Percentiles rank a stretch among this genome's conserved stretches.
These are phyloP conservation scores for Dorcoceras hygrometricum DNA, from an alignment of 257 asterid genomes.

Conservation along the genomic window DNA sequence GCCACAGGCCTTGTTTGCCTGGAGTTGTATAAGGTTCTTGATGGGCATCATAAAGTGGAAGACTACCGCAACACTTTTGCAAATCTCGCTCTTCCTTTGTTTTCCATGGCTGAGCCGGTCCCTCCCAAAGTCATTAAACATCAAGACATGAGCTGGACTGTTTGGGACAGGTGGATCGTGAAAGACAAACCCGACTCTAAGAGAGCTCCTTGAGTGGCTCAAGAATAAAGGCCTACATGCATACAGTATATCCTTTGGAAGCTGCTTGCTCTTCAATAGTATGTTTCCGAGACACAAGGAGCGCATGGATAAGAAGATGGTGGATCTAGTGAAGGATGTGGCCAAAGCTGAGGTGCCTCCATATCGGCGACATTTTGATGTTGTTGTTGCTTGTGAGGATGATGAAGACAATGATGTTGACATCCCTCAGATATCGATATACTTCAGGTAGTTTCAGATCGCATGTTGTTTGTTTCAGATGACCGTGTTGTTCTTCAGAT, in stretches of 20 bases:
- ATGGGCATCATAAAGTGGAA: conserved; percentile 40
- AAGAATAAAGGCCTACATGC: conserved; percentile 34
- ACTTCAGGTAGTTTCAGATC: conserved; percentile 30
- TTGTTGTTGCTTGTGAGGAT: conserved; percentile 44
- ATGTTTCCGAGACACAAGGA: conserved; percentile 43
- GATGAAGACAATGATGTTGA: conserved; percentile 40
- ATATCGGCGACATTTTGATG: conserved; percentile 36
- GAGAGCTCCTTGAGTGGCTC: conserved; percentile 40
- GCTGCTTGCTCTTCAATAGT: conserved; percentile 41
- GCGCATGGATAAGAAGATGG: conserved; percentile 38
- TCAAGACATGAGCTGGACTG: conserved; percentile 46
- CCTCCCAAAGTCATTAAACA: conserved; percentile 44
- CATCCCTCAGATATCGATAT: conserved; percentile 37
- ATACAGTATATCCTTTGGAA: conserved; percentile 42
- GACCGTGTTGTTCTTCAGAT: neutral
- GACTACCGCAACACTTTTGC: conserved; percentile 56
- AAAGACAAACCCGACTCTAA: conserved; percentile 36
- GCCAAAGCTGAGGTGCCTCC: conserved; percentile 40
- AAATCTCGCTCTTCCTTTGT: conserved; percentile 47
- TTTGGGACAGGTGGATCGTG: conserved; percentile 48
- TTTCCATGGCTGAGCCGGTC: conserved; percentile 55
- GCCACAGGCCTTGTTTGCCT: conserved; percentile 49
- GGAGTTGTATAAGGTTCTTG: conserved; percentile 42
- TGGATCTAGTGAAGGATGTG: conserved; percentile 36
- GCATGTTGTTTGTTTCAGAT: no score